Evolutionary conservation across 371 early-diverging fungal genomes (phyloP).

Genomic region (Entomophthora muscae): DNA sequence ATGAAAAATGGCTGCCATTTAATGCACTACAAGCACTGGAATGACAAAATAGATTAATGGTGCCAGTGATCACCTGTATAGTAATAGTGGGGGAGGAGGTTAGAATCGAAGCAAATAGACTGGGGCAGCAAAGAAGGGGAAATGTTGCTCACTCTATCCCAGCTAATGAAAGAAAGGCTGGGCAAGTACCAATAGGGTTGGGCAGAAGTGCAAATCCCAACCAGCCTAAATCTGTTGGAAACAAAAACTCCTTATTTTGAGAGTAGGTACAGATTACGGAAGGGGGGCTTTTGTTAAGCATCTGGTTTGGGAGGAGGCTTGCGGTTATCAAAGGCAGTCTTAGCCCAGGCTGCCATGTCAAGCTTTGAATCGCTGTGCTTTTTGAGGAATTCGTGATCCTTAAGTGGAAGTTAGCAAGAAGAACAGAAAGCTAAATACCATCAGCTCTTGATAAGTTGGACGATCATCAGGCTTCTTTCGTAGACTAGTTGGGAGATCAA

Average conservation of each 20-base stretch:
- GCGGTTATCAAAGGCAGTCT: constrained; percentile 16
- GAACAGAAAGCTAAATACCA: constrained; percentile 15
- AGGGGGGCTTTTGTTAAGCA: background rate
- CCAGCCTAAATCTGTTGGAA: background rate
- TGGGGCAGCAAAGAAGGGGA: background rate
- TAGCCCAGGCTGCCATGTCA: constrained; percentile 64
- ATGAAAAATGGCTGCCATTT: too few species aligned
- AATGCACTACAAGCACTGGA: background rate
- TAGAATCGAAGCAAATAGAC: background rate
- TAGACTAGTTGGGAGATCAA: constrained; percentile 24
- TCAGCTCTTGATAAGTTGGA: constrained; percentile 45
- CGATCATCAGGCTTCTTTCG: constrained; percentile 50
- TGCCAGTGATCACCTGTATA: background rate
- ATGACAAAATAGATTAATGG: background rate
- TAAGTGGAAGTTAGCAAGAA: background rate
- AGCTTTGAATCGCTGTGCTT: constrained; percentile 24
- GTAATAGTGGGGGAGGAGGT: background rate
- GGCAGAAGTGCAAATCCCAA: background rate
- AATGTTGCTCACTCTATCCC: background rate
- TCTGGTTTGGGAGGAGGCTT: constrained; percentile 7
- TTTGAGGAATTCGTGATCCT: constrained; percentile 53
- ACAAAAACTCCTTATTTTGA: background rate
- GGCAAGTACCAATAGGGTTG: background rate
- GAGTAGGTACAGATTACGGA: background rate
- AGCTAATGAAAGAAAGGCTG: background rate